Conservation (phyloP, 108 stramenopile genomes). For the Cyclotella baltica region DNA sequence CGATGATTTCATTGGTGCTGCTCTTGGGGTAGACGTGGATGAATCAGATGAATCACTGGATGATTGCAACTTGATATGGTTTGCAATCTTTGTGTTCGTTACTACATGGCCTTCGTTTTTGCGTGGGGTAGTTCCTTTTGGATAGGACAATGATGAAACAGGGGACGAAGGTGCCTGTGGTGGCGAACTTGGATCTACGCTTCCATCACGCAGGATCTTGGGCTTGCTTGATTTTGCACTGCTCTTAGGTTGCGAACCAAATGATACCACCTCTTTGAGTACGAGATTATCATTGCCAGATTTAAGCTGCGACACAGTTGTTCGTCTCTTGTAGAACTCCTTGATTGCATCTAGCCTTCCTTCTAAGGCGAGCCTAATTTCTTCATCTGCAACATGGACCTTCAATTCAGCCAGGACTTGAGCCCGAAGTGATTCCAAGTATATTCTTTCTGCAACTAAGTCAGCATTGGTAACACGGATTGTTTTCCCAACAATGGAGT, state of each 20-base stretch:
- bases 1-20: background rate
- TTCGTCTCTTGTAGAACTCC: conserved; percentile 43
- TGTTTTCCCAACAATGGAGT: conserved; percentile 40
- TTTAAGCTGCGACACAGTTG: conserved; percentile 24
- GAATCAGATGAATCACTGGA: background rate
- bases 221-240: conserved; percentile 3
- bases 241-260: background rate
- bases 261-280: conserved; percentile 8
- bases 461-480: conserved; percentile 37
- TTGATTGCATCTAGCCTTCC: conserved; percentile 35
- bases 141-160: conserved; percentile 6
- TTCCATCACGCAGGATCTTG: background rate
- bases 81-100: background rate
- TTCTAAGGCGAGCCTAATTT: conserved; percentile 38
- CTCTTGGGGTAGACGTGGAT: background rate
- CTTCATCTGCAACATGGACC: conserved; percentile 51
- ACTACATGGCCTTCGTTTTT: background rate
- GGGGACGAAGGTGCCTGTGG: background rate
- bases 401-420: conserved; percentile 49
- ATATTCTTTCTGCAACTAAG: conserved; percentile 43
- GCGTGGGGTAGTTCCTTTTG: background rate
- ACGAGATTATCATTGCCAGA: conserved; percentile 5
- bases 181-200: background rate
- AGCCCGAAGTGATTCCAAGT: conserved; percentile 44
- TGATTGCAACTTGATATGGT: background rate